A percentile compares a stretch with the other conserved stretches of the same genome.
These are phyloP conservation scores for Gleditsia sinensis DNA, from an alignment of 306 rosid genomes.

Conservation along the genomic window DNA sequence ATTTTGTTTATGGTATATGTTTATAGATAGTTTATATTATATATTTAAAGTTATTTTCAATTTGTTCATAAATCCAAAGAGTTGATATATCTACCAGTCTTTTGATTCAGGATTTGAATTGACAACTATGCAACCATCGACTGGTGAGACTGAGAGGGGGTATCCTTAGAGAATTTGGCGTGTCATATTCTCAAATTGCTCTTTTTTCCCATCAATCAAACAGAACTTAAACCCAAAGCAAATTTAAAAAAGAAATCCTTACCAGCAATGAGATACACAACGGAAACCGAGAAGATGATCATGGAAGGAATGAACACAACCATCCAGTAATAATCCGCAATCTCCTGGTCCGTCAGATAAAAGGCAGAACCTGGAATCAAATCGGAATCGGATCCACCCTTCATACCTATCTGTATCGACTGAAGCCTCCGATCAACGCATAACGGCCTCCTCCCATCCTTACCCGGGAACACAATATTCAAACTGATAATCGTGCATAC, in stretches of 20 bases:
- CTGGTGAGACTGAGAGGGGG: neutral
- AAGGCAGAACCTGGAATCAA: constrained; percentile 56
- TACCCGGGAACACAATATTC: constrained; percentile 71
- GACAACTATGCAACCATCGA: too few species aligned
- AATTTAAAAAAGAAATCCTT: constrained; percentile 20
- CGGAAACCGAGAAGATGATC: constrained; percentile 59
- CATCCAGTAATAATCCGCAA: constrained; percentile 88
- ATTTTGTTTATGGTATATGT: too few species aligned
- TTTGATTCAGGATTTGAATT: too few species aligned
- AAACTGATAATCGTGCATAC: constrained; percentile 59
- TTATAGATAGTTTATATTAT: too few species aligned
- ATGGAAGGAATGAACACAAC: constrained; percentile 81
- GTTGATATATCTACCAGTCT: too few species aligned
- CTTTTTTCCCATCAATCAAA: constrained; percentile 8
- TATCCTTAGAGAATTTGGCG: neutral
- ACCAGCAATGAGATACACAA: constrained; percentile 81
- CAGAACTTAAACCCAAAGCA: neutral
- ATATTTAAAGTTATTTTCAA: too few species aligned
- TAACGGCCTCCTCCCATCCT: constrained; percentile 62
- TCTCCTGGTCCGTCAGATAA: constrained; percentile 85
- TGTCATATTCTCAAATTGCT: neutral
- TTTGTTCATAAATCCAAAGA: too few species aligned
- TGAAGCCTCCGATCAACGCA: constrained; percentile 71
- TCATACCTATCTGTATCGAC: constrained; percentile 52
- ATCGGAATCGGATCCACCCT: constrained; percentile 65